Evolutionary conservation across 2,329 filamentous ascomycete genomes (phyloP).

Genomic region (Fonsecaea monophora): DNA sequence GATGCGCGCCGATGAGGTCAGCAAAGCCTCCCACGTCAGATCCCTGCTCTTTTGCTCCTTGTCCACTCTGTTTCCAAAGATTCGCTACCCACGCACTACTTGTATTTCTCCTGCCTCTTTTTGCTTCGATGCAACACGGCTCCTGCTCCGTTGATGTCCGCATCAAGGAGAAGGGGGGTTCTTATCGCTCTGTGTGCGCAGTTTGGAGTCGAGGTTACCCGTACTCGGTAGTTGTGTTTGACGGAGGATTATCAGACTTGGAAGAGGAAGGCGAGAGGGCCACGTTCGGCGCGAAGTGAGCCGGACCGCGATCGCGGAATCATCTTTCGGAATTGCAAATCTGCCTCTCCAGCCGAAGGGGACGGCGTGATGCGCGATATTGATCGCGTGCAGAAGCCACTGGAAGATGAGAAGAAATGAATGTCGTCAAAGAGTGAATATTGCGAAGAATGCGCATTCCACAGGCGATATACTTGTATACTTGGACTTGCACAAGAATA

Average conservation of each 20-base stretch:
- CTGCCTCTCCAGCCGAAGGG: background rate
- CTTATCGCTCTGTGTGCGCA: background rate
- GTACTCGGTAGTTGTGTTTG: background rate
- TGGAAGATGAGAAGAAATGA: background rate
- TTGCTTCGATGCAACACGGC: background rate
- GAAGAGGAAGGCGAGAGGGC: constrained; percentile 1
- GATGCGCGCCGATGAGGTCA: constrained; percentile 33
- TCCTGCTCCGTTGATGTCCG: background rate
- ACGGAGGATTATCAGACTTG: background rate
- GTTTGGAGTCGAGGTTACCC: background rate
- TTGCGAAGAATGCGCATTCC: background rate
- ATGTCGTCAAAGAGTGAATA: background rate
- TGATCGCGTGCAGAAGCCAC: background rate
- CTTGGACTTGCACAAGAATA: too few relatives aligned
- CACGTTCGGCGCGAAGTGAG: background rate
- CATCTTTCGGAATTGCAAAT: background rate
- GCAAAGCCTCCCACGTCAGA: constrained; percentile 32
- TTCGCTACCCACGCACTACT: too few relatives aligned
- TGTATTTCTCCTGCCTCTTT: constrained; percentile 5
- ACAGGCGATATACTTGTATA: too few relatives aligned
- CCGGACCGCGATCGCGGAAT: background rate
- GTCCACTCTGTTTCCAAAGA: too few relatives aligned
- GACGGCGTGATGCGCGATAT: background rate
- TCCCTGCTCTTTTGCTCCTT: background rate
- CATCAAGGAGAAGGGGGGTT: background rate